These are phyloP conservation scores for Nakazawaea sp. DNA, from an alignment of 805 yeast species.

Conservation along the genomic window DNA sequence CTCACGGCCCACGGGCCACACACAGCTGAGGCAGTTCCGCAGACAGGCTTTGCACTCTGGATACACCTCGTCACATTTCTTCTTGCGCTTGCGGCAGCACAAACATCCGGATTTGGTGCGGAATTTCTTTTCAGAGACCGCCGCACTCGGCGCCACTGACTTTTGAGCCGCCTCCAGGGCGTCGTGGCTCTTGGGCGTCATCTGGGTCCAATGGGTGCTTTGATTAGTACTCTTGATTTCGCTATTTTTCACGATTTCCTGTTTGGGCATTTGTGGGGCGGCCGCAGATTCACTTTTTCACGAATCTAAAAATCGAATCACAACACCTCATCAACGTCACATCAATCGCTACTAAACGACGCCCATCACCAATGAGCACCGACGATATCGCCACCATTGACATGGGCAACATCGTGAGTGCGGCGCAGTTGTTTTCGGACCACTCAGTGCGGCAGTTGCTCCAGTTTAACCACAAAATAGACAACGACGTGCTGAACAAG, in stretches of 20 bases:
- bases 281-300: no score
- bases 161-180: no score
- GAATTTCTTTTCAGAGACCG: neutral
- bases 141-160: neutral
- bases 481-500: constrained; percentile 16
- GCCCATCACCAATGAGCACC: no score
- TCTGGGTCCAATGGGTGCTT: neutral
- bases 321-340: no score
- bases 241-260: no score
- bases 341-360: no score
- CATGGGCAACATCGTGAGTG: neutral
- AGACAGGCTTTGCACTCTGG: constrained; percentile 16
- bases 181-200: no score
- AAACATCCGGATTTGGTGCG: constrained; percentile 10
- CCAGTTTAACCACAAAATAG: constrained; percentile 15
- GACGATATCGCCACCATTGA: no score
- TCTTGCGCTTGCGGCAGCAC: constrained; percentile 8
- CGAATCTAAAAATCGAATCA: no score
- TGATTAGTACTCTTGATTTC: no score
- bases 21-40: constrained; percentile 24
- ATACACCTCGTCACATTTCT: constrained; percentile 11
- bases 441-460: constrained; percentile 23
- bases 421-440: constrained; percentile 20
- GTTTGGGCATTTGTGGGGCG: no score
- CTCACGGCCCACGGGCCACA: constrained; percentile 20